A percentile compares a stretch with the other conserved stretches of the same genome.
phyloP scores from a whole-genome alignment of 805 yeast species.

The Yarrowia keelungensis region DNA sequence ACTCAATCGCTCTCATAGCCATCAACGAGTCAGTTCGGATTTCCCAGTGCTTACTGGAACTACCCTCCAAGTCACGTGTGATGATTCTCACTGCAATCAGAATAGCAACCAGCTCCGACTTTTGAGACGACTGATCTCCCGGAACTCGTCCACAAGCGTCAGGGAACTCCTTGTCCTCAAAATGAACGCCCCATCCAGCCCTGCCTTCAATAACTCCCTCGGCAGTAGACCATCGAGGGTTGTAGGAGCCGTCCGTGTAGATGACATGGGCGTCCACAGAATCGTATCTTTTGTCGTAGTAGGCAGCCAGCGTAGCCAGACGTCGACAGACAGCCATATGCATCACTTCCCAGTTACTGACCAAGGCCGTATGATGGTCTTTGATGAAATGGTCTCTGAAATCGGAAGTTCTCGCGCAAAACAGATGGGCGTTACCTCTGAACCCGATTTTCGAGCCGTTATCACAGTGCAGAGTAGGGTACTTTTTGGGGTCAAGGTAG shows the following conservation, averaged over 20 bases:
- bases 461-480: neutral
- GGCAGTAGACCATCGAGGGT: too few species aligned
- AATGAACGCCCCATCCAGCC: slow-evolving; percentile 19
- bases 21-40: neutral
- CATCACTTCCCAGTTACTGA: too few species aligned
- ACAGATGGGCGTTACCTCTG: too few species aligned
- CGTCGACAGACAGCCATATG: too few species aligned
- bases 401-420: too few species aligned
- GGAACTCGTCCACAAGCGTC: slow-evolving; percentile 20
- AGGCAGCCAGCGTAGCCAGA: neutral
- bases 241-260: neutral
- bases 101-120: slow-evolving; percentile 9
- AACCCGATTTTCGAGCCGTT: too few species aligned
- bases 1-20: neutral
- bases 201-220: fast-evolving
- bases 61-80: neutral
- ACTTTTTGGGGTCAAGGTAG: neutral
- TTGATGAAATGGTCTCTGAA: neutral
- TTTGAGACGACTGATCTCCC: neutral
- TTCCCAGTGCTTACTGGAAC: neutral
- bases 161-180: neutral
- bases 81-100: slow-evolving; percentile 4
- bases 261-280: neutral
- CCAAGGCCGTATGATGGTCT: too few species aligned
- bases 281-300: neutral